These are phyloP conservation scores for Stachybotrys chartarum DNA, from an alignment of 2,329 filamentous ascomycete species.

Conservation along the genomic window DNA sequence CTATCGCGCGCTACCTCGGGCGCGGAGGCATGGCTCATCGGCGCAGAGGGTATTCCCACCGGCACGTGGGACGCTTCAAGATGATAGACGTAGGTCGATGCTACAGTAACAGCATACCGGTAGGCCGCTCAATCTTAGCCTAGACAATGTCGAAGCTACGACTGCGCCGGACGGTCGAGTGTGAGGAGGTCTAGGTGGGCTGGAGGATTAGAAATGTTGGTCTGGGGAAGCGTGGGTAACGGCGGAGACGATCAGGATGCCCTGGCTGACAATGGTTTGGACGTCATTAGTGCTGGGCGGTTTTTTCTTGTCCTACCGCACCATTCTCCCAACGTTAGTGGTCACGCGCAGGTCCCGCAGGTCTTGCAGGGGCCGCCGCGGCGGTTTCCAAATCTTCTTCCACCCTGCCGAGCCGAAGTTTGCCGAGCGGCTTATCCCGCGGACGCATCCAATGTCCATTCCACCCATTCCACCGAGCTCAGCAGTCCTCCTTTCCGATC, in stretches of 20 bases:
- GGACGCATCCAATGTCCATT: not conserved
- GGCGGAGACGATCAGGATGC: conserved; percentile 14
- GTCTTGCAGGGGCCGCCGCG: no score
- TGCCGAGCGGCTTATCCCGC: conserved; percentile 10
- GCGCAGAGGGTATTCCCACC: conserved; percentile 46
- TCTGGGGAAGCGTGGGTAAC: conserved; percentile 1
- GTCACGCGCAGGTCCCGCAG: conserved; percentile 8
- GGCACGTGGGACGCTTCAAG: conserved; percentile 10
- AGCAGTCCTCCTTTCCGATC: no score
- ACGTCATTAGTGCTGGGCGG: conserved; percentile 20
- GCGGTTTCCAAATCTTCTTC: not conserved
- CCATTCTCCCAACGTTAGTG: conserved; percentile 1
- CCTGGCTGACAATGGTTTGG: conserved; percentile 16
- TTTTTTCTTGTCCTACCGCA: not conserved
- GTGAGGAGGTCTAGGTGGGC: not conserved
- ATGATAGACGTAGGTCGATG: not conserved
- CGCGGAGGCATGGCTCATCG: conserved; percentile 52
- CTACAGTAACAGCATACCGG: not conserved
- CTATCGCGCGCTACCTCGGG: conserved; percentile 38
- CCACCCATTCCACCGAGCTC: no score
- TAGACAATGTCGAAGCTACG: no score
- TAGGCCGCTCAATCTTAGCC: not conserved
- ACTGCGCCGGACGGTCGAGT: no score
- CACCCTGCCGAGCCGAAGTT: conserved; percentile 18
- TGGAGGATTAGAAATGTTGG: no score